Evolutionary conservation across 495 filamentous ascomycete genomes (phyloP).

Genomic region (Talaromyces liani): DNA sequence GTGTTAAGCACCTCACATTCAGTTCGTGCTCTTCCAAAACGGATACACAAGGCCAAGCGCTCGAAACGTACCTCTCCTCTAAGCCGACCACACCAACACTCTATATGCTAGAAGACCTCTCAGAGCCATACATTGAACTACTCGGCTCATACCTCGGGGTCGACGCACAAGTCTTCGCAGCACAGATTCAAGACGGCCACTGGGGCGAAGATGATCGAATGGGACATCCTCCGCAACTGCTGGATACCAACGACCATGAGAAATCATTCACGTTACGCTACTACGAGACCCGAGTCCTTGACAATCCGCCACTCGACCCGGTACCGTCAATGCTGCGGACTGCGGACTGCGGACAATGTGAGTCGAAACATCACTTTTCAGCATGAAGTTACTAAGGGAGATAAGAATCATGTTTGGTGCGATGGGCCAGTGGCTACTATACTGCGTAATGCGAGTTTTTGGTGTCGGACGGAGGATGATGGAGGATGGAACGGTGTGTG

Average conservation of each 20-base stretch:
- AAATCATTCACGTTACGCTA: background rate
- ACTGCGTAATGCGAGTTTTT: background rate
- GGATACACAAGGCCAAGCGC: background rate
- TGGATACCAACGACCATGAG: background rate
- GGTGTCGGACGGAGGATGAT: background rate
- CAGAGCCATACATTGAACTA: background rate
- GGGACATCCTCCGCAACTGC: background rate
- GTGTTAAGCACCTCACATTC: background rate
- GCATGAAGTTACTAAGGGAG: background rate
- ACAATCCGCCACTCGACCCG: background rate
- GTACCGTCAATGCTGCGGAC: background rate
- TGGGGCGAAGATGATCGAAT: background rate
- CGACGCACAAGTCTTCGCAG: background rate
- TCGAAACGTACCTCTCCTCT: background rate
- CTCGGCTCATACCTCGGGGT: background rate
- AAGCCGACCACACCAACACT: background rate
- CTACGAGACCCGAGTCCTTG: background rate
- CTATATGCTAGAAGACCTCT: background rate
- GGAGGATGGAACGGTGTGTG: background rate
- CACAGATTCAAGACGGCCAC: background rate
- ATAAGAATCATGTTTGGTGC: background rate
- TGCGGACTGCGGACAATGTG: background rate
- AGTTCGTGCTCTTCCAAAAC: background rate
- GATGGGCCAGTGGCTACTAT: background rate
- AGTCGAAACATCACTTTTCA: background rate